Evolutionary conservation across 1,139 yeast genomes (phyloP).

Genomic region (Saccharomycopsis hybrid): DNA sequence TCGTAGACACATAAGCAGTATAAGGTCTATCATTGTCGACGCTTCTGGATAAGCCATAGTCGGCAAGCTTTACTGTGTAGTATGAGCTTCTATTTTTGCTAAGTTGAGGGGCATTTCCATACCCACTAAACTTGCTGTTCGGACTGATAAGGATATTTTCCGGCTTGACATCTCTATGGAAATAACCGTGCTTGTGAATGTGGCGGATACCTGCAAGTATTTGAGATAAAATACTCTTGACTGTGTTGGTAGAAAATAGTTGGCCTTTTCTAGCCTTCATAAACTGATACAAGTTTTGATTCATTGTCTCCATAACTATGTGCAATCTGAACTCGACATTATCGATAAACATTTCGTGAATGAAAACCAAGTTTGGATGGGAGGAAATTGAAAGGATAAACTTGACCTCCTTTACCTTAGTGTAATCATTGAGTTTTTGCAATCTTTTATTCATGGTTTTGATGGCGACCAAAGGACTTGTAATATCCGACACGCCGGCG

Average conservation of each 20-base stretch:
- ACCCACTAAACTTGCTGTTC: slow-evolving; percentile 30
- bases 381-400: slow-evolving; percentile 67
- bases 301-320: slow-evolving; percentile 86
- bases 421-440: slow-evolving; percentile 47
- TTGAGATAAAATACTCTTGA: slow-evolving; percentile 64
- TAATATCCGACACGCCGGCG: slow-evolving; percentile 27
- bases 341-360: slow-evolving; percentile 77
- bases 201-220: slow-evolving; percentile 71
- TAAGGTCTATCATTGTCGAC: slow-evolving; percentile 47
- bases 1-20: slow-evolving; percentile 82
- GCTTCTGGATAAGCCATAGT: slow-evolving; percentile 82
- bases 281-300: slow-evolving; percentile 69
- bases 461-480: slow-evolving; percentile 48
- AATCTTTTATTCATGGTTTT: slow-evolving; percentile 66
- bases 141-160: slow-evolving; percentile 76
- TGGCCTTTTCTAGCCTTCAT: slow-evolving; percentile 50
- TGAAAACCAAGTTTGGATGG: slow-evolving; percentile 64
- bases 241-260: slow-evolving; percentile 49
- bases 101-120: slow-evolving; percentile 36
- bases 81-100: background rate
- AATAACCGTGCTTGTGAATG: slow-evolving; percentile 67
- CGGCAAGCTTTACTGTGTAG: slow-evolving; percentile 76
- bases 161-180: slow-evolving; percentile 91
- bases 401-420: slow-evolving; percentile 63
- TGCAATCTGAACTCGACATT: slow-evolving; percentile 50